These are phyloP conservation scores for Hibiscus mutabilis DNA, from an alignment of 345 rosid genomes.

Conservation along the genomic window DNA sequence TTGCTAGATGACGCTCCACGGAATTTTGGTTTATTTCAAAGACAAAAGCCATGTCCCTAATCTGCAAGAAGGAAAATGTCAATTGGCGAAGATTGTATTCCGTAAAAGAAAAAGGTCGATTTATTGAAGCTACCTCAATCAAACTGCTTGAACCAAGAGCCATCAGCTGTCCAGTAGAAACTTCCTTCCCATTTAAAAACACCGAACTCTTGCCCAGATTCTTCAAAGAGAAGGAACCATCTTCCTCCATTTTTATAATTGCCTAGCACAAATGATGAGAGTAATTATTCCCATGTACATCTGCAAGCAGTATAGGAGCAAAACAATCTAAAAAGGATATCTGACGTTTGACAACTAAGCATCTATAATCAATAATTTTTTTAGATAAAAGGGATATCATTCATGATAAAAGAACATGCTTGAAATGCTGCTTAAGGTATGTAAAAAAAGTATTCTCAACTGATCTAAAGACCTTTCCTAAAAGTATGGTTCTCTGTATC, in stretches of 20 bases:
- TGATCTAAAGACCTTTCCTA: neutral
- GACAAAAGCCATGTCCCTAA: constrained; percentile 46
- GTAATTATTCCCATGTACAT: constrained; percentile 10
- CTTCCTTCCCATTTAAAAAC: constrained; percentile 49
- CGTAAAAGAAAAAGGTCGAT: too few species aligned
- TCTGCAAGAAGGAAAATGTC: constrained; percentile 35
- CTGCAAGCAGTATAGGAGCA: neutral
- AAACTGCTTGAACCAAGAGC: constrained; percentile 42
- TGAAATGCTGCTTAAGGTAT: neutral
- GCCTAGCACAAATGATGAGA: constrained; percentile 38
- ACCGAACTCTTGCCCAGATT: constrained; percentile 60
- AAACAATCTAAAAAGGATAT: constrained; percentile 7
- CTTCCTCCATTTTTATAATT: constrained; percentile 48
- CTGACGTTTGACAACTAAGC: neutral
- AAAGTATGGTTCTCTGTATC: neutral
- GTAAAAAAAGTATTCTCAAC: neutral
- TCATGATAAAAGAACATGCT: neutral
- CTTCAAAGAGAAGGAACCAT: constrained; percentile 55
- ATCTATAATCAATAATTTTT: neutral
- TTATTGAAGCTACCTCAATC: constrained; percentile 38
- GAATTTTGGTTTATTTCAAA: constrained; percentile 51
- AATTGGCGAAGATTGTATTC: neutral
- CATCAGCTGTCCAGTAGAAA: constrained; percentile 31
- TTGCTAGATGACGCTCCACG: constrained; percentile 35
- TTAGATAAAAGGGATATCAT: neutral